phyloP scores from a whole-genome alignment of 345 rosid genomes.

The Noccaea bulbosa region DNA sequence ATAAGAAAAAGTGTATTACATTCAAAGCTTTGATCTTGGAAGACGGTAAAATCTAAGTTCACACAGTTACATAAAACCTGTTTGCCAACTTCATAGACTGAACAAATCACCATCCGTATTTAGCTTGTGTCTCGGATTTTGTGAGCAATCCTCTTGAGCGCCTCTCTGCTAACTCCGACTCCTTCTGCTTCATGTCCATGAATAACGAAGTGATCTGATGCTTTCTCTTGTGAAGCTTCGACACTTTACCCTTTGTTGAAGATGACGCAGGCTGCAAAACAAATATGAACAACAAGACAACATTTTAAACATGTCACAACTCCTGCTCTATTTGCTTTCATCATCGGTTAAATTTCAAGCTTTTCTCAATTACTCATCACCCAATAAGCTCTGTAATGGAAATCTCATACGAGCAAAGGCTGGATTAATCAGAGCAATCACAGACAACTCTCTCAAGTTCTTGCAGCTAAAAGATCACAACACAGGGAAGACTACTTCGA shows the following conservation, averaged over 20 bases:
- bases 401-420: not conserved
- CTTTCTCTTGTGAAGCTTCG: slow-evolving; percentile 97
- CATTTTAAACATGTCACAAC: slow-evolving; percentile 3
- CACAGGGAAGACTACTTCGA: not conserved
- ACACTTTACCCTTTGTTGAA: slow-evolving; percentile 81
- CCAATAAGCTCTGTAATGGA: not conserved
- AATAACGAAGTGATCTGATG: slow-evolving; percentile 86
- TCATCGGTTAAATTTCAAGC: not conserved
- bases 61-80: slow-evolving; percentile 13
- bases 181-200: slow-evolving; percentile 87
- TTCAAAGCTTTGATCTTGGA: slow-evolving; percentile 28
- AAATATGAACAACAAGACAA: not conserved
- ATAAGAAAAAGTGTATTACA: slow-evolving; percentile 8
- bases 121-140: slow-evolving; percentile 88
- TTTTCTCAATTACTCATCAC: not conserved
- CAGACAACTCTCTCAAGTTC: not conserved
- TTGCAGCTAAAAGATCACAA: not conserved
- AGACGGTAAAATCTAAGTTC: too few relatives aligned
- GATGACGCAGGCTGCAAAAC: slow-evolving; percentile 58
- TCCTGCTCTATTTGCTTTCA: not conserved
- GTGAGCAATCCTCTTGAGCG: slow-evolving; percentile 85
- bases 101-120: slow-evolving; percentile 77
- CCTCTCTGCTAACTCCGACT: slow-evolving; percentile 78
- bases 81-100: not conserved
- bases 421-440: not conserved